Evolutionary conservation across 78 protist genomes (phyloP).

Genomic region (Dictyostelium brefeldianum): DNA sequence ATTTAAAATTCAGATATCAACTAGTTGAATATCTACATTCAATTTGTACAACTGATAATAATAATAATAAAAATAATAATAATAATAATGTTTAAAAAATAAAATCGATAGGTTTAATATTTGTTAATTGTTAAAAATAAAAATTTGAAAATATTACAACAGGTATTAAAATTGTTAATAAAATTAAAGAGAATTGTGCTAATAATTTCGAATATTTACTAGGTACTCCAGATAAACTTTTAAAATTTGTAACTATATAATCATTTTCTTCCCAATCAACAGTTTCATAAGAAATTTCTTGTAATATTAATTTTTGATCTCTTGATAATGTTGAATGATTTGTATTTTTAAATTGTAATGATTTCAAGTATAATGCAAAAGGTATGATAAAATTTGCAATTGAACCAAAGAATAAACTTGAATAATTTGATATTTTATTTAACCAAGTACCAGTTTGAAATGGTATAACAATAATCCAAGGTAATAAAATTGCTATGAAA

Average conservation of each 20-base stretch:
- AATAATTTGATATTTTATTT: constrained; percentile 31
- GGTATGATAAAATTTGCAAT: constrained; percentile 56
- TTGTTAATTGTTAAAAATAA: background rate
- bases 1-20: background rate
- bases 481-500: constrained; percentile 25
- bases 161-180: background rate
- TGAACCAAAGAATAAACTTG: constrained; percentile 43
- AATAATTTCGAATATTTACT: background rate
- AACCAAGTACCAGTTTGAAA: constrained; percentile 68
- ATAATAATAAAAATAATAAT: background rate
- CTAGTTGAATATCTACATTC: background rate
- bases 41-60: background rate
- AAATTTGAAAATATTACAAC: constrained; percentile 22
- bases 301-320: constrained; percentile 24
- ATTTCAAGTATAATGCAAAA: constrained; percentile 32
- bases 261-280: constrained; percentile 55
- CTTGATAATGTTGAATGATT: background rate
- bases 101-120: background rate
- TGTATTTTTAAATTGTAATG: constrained; percentile 21
- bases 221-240: background rate
- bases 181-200: background rate
- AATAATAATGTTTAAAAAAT: background rate
- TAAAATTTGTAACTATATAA: background rate
- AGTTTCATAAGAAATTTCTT: background rate
- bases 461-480: constrained; percentile 70